Evolutionary conservation across 495 filamentous ascomycete genomes (phyloP).

Genomic region (Geopyxis carbonaria): DNA sequence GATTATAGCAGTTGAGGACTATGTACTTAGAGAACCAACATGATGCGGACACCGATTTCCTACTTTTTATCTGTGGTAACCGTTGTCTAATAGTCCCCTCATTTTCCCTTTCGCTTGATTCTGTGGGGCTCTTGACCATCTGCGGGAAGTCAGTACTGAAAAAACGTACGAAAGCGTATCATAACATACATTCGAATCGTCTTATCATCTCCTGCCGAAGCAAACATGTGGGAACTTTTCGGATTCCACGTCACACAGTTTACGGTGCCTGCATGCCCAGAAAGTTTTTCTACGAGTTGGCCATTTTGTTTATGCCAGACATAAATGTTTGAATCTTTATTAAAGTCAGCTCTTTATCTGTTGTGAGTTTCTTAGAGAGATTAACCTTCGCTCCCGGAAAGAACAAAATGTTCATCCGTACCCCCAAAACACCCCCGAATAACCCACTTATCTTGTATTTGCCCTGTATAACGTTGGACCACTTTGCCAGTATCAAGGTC

Average conservation of each 20-base stretch:
- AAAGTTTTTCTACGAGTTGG: conserved; percentile 51
- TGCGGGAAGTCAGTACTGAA: conserved; percentile 1
- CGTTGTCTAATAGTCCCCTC: conserved; percentile 1
- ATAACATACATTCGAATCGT: conserved; percentile 64
- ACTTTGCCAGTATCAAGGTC: conserved; percentile 56
- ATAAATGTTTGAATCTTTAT: conserved; percentile 55
- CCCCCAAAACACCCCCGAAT: conserved; percentile 77
- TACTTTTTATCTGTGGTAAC: background rate
- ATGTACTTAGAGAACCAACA: background rate
- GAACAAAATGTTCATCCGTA: conserved; percentile 74
- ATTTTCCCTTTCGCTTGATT: conserved; percentile 23
- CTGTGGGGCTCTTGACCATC: conserved; percentile 25
- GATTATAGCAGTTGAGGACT: no score
- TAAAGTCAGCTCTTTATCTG: conserved; percentile 11
- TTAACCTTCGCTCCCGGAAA: conserved; percentile 79
- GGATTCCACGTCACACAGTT: conserved; percentile 93
- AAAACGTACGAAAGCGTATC: background rate
- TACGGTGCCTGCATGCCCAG: conserved; percentile 63
- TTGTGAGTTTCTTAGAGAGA: background rate
- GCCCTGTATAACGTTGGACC: conserved; percentile 55
- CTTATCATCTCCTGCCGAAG: conserved; percentile 75
- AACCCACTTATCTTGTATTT: conserved; percentile 51
- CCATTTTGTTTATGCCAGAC: conserved; percentile 84
- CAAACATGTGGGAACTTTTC: conserved; percentile 64
- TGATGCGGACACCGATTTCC: background rate